A percentile compares a stretch with the other conserved stretches of the same genome.
These are phyloP conservation scores for Aspergillus novofumigatus DNA, from an alignment of 2,329 filamentous ascomycete species.

Conservation along the genomic window DNA sequence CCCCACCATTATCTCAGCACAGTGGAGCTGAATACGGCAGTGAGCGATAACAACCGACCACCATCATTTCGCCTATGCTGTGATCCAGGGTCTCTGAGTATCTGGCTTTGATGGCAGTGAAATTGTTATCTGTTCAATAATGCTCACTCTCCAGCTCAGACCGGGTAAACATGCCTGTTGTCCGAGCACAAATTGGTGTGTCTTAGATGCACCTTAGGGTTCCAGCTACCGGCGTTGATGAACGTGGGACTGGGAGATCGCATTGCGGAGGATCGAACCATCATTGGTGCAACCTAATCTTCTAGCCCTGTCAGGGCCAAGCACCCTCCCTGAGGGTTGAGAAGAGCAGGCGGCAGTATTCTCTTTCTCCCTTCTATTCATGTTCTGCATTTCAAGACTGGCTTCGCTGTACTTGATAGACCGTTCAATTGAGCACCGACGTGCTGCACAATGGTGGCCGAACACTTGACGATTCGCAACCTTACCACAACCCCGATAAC, in stretches of 20 bases:
- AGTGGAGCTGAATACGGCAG: not conserved
- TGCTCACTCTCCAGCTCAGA: not conserved
- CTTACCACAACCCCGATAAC: conserved; percentile 69
- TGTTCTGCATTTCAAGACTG: not conserved
- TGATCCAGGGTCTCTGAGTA: not conserved
- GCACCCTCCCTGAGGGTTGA: not conserved
- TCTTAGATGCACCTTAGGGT: not conserved
- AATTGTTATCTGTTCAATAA: not conserved
- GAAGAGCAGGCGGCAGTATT: not conserved
- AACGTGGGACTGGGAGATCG: not conserved
- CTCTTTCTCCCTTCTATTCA: not conserved
- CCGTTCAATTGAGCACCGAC: not conserved
- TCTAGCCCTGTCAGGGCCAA: not conserved
- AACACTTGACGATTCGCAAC: conserved; percentile 70
- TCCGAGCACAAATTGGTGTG: not conserved
- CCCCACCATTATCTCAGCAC: not conserved
- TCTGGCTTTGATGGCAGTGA: not conserved
- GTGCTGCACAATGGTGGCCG: conserved; percentile 30
- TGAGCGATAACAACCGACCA: not conserved
- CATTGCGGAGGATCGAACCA: not conserved
- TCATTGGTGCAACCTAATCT: not conserved
- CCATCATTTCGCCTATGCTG: not conserved
- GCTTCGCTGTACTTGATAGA: not conserved
- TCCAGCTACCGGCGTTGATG: too few species aligned
- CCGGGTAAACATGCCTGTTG: not conserved